These are phyloP conservation scores for Microbotryum saponariae DNA, from an alignment of 1,284 basidiomycete genomes.

Conservation along the genomic window DNA sequence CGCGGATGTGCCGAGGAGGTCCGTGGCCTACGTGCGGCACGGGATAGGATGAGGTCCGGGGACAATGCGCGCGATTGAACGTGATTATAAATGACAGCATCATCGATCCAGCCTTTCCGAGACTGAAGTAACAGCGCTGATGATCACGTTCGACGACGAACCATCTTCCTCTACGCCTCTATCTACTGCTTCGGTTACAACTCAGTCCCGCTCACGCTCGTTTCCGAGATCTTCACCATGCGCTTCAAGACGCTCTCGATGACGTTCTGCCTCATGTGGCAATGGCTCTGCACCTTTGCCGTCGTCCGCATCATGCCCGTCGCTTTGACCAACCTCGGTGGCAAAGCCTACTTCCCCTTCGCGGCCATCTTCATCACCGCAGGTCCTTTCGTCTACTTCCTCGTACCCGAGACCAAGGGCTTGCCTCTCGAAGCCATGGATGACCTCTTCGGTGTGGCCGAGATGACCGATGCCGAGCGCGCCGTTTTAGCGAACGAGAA, in stretches of 20 bases:
- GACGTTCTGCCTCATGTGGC: constrained; percentile 32
- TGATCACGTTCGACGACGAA: no score
- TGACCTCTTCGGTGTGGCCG: constrained; percentile 5
- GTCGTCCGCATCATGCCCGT: constrained; percentile 29
- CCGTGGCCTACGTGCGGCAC: no score
- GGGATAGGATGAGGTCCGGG: no score
- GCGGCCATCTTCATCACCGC: constrained; percentile 15
- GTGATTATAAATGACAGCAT: no score
- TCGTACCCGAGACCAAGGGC: constrained; percentile 67
- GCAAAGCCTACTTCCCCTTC: constrained; percentile 28
- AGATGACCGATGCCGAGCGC: constrained; percentile 5
- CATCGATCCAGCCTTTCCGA: no score
- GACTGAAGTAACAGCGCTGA: no score
- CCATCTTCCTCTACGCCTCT: constrained; percentile 23
- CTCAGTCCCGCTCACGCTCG: constrained; percentile 26
- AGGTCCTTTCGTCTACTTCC: constrained; percentile 49
- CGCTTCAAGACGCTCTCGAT: constrained; percentile 31
- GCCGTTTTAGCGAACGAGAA: neutral
- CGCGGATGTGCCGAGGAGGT: no score
- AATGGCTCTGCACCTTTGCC: constrained; percentile 35
- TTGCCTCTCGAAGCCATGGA: constrained; percentile 45
- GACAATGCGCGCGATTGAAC: no score
- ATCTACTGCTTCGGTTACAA: constrained; percentile 29
- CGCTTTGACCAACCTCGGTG: constrained; percentile 25
- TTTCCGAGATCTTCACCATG: constrained; percentile 35